A percentile compares a stretch with the other conserved stretches of the same genome.
phyloP scores from a whole-genome alignment of 805 yeast species.

The Kazachstania psychrophila region DNA sequence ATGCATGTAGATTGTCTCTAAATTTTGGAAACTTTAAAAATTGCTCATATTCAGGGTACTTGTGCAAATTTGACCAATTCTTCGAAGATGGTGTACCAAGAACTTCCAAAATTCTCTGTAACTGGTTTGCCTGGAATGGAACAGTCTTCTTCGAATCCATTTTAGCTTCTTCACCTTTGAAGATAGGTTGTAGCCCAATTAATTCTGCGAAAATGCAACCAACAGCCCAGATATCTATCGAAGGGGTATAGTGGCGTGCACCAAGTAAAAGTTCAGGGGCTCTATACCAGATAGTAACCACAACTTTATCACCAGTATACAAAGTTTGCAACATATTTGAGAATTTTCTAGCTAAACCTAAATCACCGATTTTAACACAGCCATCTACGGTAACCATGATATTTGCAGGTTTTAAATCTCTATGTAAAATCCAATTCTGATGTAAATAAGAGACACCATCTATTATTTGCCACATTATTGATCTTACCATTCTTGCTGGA shows the following conservation, averaged over 20 bases:
- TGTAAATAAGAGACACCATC: slow-evolving; percentile 88
- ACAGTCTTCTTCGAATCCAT: slow-evolving; percentile 88
- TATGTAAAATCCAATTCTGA: slow-evolving; percentile 91
- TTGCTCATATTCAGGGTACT: slow-evolving; percentile 75
- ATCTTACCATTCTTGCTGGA: slow-evolving; percentile 69
- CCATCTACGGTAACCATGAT: slow-evolving; percentile 91
- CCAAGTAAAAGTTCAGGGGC: slow-evolving; percentile 91
- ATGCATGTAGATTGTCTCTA: slow-evolving; percentile 51
- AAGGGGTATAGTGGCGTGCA: slow-evolving; percentile 85
- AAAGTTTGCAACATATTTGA: slow-evolving; percentile 78
- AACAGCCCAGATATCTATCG: slow-evolving; percentile 90
- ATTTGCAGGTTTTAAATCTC: slow-evolving; percentile 96
- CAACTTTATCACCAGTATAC: slow-evolving; percentile 89
- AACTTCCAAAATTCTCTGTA: slow-evolving; percentile 85
- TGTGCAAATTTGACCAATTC: slow-evolving; percentile 70
- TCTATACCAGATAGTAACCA: slow-evolving; percentile 93
- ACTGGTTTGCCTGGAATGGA: slow-evolving; percentile 89
- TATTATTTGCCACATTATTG: slow-evolving; percentile 84
- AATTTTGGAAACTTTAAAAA: slow-evolving; percentile 53
- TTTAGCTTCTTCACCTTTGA: slow-evolving; percentile 96
- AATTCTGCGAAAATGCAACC: slow-evolving; percentile 93
- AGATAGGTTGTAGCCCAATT: slow-evolving; percentile 79
- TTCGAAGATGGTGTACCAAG: slow-evolving; percentile 76
- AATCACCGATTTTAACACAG: slow-evolving; percentile 89
- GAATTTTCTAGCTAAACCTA: slow-evolving; percentile 84